phyloP scores from a whole-genome alignment of 257 asterid genomes.

The Sherardia arvensis region DNA sequence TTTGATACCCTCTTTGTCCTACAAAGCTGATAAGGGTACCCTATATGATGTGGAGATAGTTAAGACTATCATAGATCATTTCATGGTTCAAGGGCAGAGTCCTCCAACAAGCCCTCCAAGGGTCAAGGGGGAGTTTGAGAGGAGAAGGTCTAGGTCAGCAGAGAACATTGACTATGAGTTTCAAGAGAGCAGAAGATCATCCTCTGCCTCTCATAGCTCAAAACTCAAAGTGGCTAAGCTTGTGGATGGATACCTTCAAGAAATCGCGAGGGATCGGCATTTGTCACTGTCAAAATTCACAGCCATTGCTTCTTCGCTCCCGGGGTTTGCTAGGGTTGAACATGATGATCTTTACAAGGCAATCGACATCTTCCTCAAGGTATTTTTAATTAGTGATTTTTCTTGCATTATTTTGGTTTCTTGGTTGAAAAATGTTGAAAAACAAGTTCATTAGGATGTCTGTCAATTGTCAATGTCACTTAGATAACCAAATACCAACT shows the following conservation, averaged over 20 bases:
- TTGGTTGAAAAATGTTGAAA: neutral
- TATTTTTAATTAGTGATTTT: slow-evolving; percentile 11
- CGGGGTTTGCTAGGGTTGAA: slow-evolving; percentile 66
- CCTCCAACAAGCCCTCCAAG: slow-evolving; percentile 78
- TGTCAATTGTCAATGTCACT: slow-evolving; percentile 7
- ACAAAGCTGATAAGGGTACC: slow-evolving; percentile 15
- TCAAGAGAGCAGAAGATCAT: slow-evolving; percentile 70
- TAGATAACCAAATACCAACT: slow-evolving; percentile 21
- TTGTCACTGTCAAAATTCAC: slow-evolving; percentile 50
- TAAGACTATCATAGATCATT: slow-evolving; percentile 51
- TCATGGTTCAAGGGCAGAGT: slow-evolving; percentile 65
- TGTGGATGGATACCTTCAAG: slow-evolving; percentile 62
- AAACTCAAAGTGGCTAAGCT: slow-evolving; percentile 77
- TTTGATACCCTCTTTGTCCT: slow-evolving; percentile 44
- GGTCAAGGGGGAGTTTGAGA: slow-evolving; percentile 31
- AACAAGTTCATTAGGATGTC: neutral
- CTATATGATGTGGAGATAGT: slow-evolving; percentile 58
- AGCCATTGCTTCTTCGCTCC: slow-evolving; percentile 59
- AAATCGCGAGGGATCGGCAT: slow-evolving; percentile 49
- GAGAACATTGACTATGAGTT: slow-evolving; percentile 63
- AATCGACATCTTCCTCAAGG: slow-evolving; percentile 81
- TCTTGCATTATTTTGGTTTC: neutral
- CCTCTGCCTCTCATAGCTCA: slow-evolving; percentile 73
- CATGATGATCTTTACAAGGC: slow-evolving; percentile 91
- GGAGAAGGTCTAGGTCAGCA: slow-evolving; percentile 80